These are phyloP conservation scores for Penicillium sp. DNA, from an alignment of 2,329 filamentous ascomycete species.

Conservation along the genomic window DNA sequence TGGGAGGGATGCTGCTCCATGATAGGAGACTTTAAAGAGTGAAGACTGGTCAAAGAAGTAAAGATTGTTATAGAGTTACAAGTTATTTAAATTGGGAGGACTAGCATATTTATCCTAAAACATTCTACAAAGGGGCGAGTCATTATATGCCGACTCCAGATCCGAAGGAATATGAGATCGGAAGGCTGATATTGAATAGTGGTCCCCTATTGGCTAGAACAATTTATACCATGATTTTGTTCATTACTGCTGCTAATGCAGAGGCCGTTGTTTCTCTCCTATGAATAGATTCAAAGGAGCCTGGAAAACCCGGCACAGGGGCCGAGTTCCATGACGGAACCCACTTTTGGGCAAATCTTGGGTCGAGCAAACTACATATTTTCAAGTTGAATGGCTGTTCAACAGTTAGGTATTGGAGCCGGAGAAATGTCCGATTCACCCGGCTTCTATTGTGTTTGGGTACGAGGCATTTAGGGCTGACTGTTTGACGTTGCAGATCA, in stretches of 20 bases:
- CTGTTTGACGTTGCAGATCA: neutral
- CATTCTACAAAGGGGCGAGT: neutral
- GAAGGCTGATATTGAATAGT: neutral
- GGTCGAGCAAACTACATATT: neutral
- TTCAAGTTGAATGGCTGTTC: neutral
- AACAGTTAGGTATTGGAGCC: neutral
- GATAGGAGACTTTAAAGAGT: slow-evolving; percentile 2
- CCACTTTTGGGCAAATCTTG: neutral
- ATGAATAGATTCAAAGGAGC: neutral
- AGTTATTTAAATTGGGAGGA: neutral
- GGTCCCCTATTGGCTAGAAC: neutral
- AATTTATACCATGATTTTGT: neutral
- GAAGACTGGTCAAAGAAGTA: neutral
- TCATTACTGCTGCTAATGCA: neutral
- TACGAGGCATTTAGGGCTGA: neutral
- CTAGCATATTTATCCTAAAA: neutral
- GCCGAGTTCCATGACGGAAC: slow-evolving; percentile 4
- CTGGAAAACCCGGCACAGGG: slow-evolving; percentile 2
- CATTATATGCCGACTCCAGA: slow-evolving; percentile 3
- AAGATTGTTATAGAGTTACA: neutral
- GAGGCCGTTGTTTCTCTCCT: neutral
- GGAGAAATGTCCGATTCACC: neutral
- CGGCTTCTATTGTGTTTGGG: neutral
- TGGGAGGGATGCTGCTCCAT: slow-evolving; percentile 9
- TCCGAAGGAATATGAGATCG: neutral